Conservation (phyloP, 768 basidiomycete genomes). For the Collybiopsis luxurians region DNA sequence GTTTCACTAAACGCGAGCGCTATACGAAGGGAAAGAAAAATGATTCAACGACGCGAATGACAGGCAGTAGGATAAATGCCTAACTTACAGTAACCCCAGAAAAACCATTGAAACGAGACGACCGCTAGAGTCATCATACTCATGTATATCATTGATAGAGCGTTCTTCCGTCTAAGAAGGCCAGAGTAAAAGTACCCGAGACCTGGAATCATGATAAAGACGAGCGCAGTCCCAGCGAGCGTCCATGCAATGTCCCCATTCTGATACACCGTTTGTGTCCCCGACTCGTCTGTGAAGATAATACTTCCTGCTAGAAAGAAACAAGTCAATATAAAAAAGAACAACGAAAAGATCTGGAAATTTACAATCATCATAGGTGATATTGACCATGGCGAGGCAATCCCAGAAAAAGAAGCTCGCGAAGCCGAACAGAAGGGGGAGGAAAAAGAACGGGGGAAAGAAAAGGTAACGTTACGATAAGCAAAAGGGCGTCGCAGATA, state of each 20-base stretch:
- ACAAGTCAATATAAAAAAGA: not conserved
- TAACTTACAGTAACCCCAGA: conserved; percentile 81
- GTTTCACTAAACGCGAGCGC: conserved; percentile 83
- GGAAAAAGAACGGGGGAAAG: not conserved
- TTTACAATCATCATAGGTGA: conserved; percentile 14
- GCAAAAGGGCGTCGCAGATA: not conserved
- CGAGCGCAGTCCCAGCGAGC: conserved; percentile 72
- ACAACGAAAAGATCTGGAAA: conserved; percentile 3
- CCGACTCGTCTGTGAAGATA: conserved; percentile 26
- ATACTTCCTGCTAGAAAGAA: conserved; percentile 34
- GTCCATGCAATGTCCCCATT: conserved; percentile 55
- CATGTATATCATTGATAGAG: conserved; percentile 84
- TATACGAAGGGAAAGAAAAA: no score
- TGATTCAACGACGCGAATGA: no score
- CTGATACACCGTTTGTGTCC: conserved; percentile 37
- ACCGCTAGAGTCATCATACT: conserved; percentile 74
- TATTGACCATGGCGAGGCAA: conserved; percentile 12
- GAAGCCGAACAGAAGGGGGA: not conserved
- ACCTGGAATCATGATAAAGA: conserved; percentile 83
- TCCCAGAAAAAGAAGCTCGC: no score
- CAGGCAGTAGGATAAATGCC: no score
- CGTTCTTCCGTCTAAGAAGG: conserved; percentile 89
- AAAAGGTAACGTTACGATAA: not conserved
- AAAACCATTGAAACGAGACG: conserved; percentile 93
- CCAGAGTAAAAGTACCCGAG: conserved; percentile 92